Evolutionary conservation across 176 grass and related monocot species (phyloP).

Genomic region (Alopecurus myosuroides): DNA sequence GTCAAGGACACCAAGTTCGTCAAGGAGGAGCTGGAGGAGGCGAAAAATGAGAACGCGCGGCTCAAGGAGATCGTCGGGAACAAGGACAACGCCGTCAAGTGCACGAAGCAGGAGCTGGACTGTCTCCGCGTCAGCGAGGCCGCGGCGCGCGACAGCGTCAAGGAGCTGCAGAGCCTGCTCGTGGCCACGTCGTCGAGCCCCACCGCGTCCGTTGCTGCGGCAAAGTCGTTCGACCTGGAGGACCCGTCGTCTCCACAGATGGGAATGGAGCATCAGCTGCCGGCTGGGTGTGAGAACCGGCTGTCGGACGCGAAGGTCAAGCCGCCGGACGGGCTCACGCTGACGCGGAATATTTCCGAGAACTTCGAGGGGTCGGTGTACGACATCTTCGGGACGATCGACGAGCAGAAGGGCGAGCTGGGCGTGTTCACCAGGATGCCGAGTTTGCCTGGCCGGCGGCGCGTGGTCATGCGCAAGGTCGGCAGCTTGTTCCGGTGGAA

Average conservation of each 20-base stretch:
- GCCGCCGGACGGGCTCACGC: slow-evolving; percentile 29
- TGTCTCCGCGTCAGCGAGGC: slow-evolving; percentile 62
- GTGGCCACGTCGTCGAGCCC: slow-evolving; percentile 52
- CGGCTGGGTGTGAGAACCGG: slow-evolving; percentile 30
- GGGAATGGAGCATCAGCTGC: background rate
- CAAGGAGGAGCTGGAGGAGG: slow-evolving; percentile 75
- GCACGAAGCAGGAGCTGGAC: slow-evolving; percentile 62
- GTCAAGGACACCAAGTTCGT: slow-evolving; percentile 61
- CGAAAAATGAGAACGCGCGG: slow-evolving; percentile 47
- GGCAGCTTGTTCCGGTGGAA: slow-evolving; percentile 70
- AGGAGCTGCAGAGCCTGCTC: slow-evolving; percentile 70
- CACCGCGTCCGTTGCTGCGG: background rate
- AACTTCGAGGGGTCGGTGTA: slow-evolving; percentile 53
- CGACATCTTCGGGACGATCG: slow-evolving; percentile 50
- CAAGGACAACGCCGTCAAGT: slow-evolving; percentile 57
- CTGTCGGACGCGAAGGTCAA: slow-evolving; percentile 38
- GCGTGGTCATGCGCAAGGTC: slow-evolving; percentile 45
- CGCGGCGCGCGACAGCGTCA: slow-evolving; percentile 66
- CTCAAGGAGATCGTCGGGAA: slow-evolving; percentile 47
- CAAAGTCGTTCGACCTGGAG: slow-evolving; percentile 24
- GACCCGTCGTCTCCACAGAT: slow-evolving; percentile 25
- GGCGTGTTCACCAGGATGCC: slow-evolving; percentile 37
- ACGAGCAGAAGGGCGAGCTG: slow-evolving; percentile 28
- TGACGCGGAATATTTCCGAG: slow-evolving; percentile 43
- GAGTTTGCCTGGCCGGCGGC: slow-evolving; percentile 25